Base-by-base conservation (phyloP, 2,329 filamentous ascomycete species). In the Moelleriella libera region DNA sequence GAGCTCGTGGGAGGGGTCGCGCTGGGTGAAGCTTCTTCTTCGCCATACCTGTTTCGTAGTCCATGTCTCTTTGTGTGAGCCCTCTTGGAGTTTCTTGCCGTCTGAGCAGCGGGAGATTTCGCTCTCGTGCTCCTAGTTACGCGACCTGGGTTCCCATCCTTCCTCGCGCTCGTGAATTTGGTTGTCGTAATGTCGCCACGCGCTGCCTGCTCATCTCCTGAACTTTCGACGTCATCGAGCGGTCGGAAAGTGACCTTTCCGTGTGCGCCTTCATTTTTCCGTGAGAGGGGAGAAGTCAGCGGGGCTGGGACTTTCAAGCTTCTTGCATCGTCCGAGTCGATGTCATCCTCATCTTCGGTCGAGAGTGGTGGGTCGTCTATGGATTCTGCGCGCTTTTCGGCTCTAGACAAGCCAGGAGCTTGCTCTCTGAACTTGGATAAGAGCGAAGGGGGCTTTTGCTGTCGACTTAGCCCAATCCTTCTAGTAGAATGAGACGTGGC, bases 281-380 rank as follows among this genome's bases (percentile, higher is more conserved):
- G 8, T 12, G 34, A 37, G 12, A 8, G 34, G 34, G 34, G 34
- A 37, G 34, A 12, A 12, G 34, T 12, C 34, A 12, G 34, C 34
- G 34, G 34, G 3, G 34, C 12, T 37, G 4, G 8, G 34, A 8
- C 34, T 12, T 8, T 12, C 12, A 12, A 37, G 34, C 8, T 37
- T 12, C 12, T 37, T 37, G 34, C 34, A 9, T 37, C 8, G 12
- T 12, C 12, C 8, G 12, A 37, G 34, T 8, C 34, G 12, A 12
- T 37, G 8, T 12, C 34, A 37, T 37, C 12, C 41, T 62, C 61
- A 3, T 57, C 55, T 12, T 57, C 60, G 30, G 54, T 61, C 14
- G 60, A 57, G 29, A 58, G n/a, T 9, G 63, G 62, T 5, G 54
- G 54, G 41, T 50, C 53, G 14, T 53, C 51, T 42, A 55, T 48